Conservation (phyloP, 768 basidiomycete genomes). For the Hemileccinum rubropunctum region DNA sequence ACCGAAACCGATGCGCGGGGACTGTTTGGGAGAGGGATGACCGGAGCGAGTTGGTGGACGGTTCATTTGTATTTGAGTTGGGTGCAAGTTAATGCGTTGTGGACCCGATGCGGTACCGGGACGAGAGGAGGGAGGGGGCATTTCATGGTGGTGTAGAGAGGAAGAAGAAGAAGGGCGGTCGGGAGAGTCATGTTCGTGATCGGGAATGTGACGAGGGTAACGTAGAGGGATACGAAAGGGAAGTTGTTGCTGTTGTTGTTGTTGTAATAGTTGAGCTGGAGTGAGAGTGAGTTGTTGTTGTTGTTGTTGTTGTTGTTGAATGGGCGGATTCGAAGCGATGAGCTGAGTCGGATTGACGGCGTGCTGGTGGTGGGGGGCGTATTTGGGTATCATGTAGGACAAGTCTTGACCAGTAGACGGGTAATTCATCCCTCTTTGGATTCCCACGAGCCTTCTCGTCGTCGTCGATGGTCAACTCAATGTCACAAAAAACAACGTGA, state of each 20-base stretch:
- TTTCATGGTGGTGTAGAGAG: constrained; percentile 26
- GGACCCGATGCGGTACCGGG: constrained; percentile 24
- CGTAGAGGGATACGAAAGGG: too few species aligned
- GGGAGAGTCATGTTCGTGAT: constrained; percentile 27
- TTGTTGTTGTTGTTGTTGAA: neutral
- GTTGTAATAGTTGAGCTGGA: constrained; percentile 36
- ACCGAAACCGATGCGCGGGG: constrained; percentile 15
- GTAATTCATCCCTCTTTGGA: too few species aligned
- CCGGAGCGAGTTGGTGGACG: constrained; percentile 32
- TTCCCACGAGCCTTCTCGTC: neutral
- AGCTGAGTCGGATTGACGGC: constrained; percentile 23
- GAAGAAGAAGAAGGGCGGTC: constrained; percentile 28
- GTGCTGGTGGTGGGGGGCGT: neutral
- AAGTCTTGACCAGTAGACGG: neutral
- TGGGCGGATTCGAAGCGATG: constrained; percentile 13
- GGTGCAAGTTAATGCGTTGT: constrained; percentile 7
- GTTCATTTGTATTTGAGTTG: constrained; percentile 13
- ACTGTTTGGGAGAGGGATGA: constrained; percentile 28
- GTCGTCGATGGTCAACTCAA: neutral
- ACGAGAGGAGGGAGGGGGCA: constrained; percentile 25
- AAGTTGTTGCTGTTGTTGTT: too few species aligned
- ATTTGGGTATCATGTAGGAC: neutral
- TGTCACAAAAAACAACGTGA: constrained; percentile 14
- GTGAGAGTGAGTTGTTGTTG: constrained; percentile 26
- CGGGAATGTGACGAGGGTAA: too few species aligned